Base-by-base conservation (phyloP, 2,329 filamentous ascomycete genomes). In the Aspergillus japonicus region DNA sequence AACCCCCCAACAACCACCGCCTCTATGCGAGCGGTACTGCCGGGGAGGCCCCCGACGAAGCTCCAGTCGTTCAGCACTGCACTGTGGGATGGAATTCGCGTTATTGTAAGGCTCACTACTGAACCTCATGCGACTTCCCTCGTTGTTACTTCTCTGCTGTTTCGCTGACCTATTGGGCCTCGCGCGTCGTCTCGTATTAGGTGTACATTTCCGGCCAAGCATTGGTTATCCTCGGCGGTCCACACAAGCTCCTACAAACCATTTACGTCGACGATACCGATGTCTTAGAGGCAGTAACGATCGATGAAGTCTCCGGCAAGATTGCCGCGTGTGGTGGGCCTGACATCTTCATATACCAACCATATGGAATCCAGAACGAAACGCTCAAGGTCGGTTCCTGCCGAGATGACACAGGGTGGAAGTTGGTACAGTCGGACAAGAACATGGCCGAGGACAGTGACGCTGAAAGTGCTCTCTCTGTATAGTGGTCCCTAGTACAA, bases 191-290 rank as follows among this genome's bases (percentile, higher is more conserved):
- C 54, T 51, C 53, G 57, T 48, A 49, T 31, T 70, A 96, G 91
- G 86, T 87, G 54, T 99, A 98, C 78, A 89, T 97, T 66, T 95
- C 91, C 61, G 94, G 94, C 70, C 90, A 89, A 76, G 91, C 91
- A 62, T 86, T 98, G 65, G 87, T 95, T 56, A 88, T 99, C 69
- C 87, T 98, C 67, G 85, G 86, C 71, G 89, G 87, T 54, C 85
- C 90, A 55, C 83, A 88, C 62, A 85, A 85, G 57, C 85, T 97
- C 64, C 78, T 96, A 35, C 95, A 99, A 76, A 97, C 93, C 4
- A 89, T 96, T 66, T 96, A 96, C 78, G 88, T 95, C 70, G 90
- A 96, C 70, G 86, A 91, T 65, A 80, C 83, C 47, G 75, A 80
- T 16, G 82, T 87, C 24, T 82, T 98, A 29, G 85, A 92, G 64